phyloP scores from a whole-genome alignment of 495 filamentous ascomycete species.

The Sphaerosporella brunnea region DNA sequence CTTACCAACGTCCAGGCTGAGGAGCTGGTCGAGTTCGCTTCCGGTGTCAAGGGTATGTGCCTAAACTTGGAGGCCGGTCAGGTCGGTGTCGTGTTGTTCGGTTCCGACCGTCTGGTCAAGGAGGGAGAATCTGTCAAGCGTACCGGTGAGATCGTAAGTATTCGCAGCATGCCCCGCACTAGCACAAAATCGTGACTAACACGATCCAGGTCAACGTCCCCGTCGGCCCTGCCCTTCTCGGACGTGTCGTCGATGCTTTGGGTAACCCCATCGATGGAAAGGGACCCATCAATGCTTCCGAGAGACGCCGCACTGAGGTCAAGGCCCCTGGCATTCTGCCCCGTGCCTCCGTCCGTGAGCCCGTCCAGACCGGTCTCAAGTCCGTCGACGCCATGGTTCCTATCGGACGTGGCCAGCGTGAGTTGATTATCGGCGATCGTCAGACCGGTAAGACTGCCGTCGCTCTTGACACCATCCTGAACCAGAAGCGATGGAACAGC shows the following conservation, averaged over 20 bases:
- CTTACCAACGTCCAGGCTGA: slow-evolving; percentile 99
- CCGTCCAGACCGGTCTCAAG: slow-evolving; percentile 97
- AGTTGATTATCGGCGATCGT: slow-evolving; percentile 99
- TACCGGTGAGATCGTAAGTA: slow-evolving; percentile 93
- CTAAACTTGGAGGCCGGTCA: slow-evolving; percentile 99
- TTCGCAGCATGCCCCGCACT: too few species aligned
- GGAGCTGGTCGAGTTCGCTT: slow-evolving; percentile 99
- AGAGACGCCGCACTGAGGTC: slow-evolving; percentile 91
- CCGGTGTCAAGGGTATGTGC: slow-evolving; percentile 99
- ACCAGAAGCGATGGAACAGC: slow-evolving; percentile 97
- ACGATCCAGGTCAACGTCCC: slow-evolving; percentile 74
- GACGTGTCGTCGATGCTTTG: slow-evolving; percentile 94
- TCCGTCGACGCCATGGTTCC: slow-evolving; percentile 99
- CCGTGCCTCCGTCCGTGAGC: slow-evolving; percentile 90
- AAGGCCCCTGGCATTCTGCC: slow-evolving; percentile 98
- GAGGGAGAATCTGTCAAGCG: slow-evolving; percentile 99
- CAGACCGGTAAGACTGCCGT: slow-evolving; percentile 99
- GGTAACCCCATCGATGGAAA: slow-evolving; percentile 99
- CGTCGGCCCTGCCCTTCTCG: slow-evolving; percentile 79
- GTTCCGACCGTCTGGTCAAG: slow-evolving; percentile 98
- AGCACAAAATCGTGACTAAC: slow-evolving; percentile 6
- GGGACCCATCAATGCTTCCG: slow-evolving; percentile 77
- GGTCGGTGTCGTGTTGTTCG: slow-evolving; percentile 99
- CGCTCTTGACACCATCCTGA: slow-evolving; percentile 93
- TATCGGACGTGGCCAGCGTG: slow-evolving; percentile 98